These are phyloP conservation scores for Neurospora sp. DNA, from an alignment of 495 filamentous ascomycete genomes.

Conservation along the genomic window DNA sequence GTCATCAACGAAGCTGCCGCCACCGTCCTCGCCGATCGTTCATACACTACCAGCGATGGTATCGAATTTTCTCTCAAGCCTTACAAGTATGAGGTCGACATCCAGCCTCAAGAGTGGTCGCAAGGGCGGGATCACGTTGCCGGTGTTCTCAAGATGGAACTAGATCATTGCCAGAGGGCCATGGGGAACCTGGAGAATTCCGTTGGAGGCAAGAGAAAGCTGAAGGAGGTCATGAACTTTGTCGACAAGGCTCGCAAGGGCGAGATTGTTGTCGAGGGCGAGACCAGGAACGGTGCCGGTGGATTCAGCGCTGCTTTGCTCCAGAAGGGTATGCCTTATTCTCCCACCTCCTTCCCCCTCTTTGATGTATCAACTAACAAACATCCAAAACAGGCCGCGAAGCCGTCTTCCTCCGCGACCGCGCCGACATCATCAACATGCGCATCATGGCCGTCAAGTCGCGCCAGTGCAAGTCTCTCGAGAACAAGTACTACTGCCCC, in stretches of 20 bases:
- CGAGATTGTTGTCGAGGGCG: slow-evolving; percentile 71
- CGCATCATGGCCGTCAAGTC: slow-evolving; percentile 74
- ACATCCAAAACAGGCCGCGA: slow-evolving; percentile 57
- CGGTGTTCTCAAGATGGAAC: slow-evolving; percentile 69
- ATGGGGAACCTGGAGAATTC: slow-evolving; percentile 60
- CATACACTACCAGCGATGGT: slow-evolving; percentile 93
- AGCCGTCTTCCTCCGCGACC: slow-evolving; percentile 84
- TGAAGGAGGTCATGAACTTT: slow-evolving; percentile 83
- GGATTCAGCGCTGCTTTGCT: slow-evolving; percentile 82
- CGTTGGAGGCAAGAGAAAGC: slow-evolving; percentile 70
- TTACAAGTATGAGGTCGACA: slow-evolving; percentile 94
- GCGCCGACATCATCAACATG: slow-evolving; percentile 82
- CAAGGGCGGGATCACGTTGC: slow-evolving; percentile 71
- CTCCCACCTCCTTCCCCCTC: not conserved
- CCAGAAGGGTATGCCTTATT: slow-evolving; percentile 54
- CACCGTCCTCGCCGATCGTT: slow-evolving; percentile 82
- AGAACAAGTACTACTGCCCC: slow-evolving; percentile 93
- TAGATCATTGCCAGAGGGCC: slow-evolving; percentile 71
- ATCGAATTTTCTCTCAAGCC: slow-evolving; percentile 99
- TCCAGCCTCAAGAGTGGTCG: slow-evolving; percentile 80
- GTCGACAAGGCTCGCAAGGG: slow-evolving; percentile 81
- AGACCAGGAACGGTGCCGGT: slow-evolving; percentile 74
- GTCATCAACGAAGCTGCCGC: slow-evolving; percentile 83
- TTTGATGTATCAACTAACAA: slow-evolving; percentile 6
- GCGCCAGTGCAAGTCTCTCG: slow-evolving; percentile 68